phyloP scores from a whole-genome alignment of 164 flowering plant genomes.

The grape (Vitis vinifera) region ASM3070453v1 NC_081814.1:22535501-22536000 shows the following conservation, averaged over 20 bases:
- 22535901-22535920: no score
- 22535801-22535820: neutral
- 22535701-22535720: neutral
- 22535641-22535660: neutral
- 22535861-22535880: no score
- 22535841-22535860: no score
- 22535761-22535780: neutral
- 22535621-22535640: neutral
- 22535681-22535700: neutral
- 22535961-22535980: neutral
- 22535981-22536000: conserved; percentile 80
- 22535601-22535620: neutral
- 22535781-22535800: neutral
- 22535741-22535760: neutral
- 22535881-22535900: no score
- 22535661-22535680: neutral
- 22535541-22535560: neutral
- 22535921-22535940: neutral
- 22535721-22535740: neutral
- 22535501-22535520: no score
- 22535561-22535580: neutral
- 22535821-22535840: neutral
- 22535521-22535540: neutral
- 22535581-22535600: neutral
- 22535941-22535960: neutral